Conservation (phyloP, 768 basidiomycete species). For the Lactifluus pinguis region DNA sequence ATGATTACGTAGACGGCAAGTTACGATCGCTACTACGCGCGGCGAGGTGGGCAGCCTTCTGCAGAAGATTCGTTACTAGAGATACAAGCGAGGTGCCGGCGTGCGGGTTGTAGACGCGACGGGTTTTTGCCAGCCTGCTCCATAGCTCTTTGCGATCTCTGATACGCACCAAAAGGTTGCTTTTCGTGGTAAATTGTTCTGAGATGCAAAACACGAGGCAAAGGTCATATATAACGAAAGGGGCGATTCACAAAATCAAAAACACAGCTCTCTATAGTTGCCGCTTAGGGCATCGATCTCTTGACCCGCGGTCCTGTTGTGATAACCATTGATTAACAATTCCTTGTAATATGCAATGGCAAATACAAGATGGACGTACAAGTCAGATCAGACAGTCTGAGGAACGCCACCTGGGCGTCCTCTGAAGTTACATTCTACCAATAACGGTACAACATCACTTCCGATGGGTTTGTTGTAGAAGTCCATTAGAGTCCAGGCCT, state of each 20-base stretch:
- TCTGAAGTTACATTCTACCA: conserved; percentile 73
- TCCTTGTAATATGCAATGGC: neutral
- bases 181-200: neutral
- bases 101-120: conserved; percentile 2
- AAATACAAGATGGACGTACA: neutral
- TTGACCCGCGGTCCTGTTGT: neutral
- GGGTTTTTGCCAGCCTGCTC: neutral
- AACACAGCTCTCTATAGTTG: neutral
- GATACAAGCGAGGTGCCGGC: conserved; percentile 7
- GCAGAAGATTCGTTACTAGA: conserved; percentile 13
- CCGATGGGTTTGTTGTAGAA: conserved; percentile 53
- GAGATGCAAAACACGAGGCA: conserved; percentile 3
- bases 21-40: conserved; percentile 14
- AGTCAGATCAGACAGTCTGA: neutral
- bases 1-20: conserved; percentile 15
- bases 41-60: conserved; percentile 17
- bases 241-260: neutral
- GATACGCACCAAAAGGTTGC: neutral
- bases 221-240: no score
- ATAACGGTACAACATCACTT: conserved; percentile 46
- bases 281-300: neutral
- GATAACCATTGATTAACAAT: neutral
- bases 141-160: neutral
- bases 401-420: conserved; percentile 24
- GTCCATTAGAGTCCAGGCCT: conserved; percentile 74